Percentiles rank a stretch among this genome's conserved stretches.
Conservation (phyloP, 1,139 yeast species). For the Saccharomyces hybrid region DNA sequence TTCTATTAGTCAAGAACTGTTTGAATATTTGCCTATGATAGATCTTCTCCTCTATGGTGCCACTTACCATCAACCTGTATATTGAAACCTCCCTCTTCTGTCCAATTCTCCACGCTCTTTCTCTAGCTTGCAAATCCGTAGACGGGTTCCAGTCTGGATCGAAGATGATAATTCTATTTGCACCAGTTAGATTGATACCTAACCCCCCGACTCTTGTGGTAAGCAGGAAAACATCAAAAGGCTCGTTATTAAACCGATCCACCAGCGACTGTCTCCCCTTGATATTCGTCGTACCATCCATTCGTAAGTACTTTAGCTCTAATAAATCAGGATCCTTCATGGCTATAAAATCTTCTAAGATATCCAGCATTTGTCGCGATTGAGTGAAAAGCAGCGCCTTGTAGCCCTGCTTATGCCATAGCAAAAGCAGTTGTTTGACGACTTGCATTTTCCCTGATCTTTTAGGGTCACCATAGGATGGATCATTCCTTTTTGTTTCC, state of each 20-base stretch:
- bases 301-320: constrained; percentile 53
- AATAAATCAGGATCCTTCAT: constrained; percentile 37
- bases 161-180: constrained; percentile 84
- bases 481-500: constrained; percentile 38
- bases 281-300: constrained; percentile 94
- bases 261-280: constrained; percentile 68
- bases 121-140: constrained; percentile 94
- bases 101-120: constrained; percentile 95
- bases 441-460: constrained; percentile 92
- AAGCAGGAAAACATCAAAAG: constrained; percentile 58
- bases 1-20: constrained; percentile 87
- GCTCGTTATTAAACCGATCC: constrained; percentile 65
- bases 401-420: constrained; percentile 76
- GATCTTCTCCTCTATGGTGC: constrained; percentile 92
- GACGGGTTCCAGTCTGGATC: constrained; percentile 99
- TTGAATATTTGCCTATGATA: constrained; percentile 95
- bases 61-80: constrained; percentile 87
- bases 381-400: constrained; percentile 81
- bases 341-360: constrained; percentile 59
- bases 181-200: constrained; percentile 92
- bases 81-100: constrained; percentile 92
- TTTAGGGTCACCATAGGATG: constrained; percentile 54
- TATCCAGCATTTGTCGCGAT: constrained; percentile 89
- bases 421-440: constrained; percentile 58
- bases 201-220: constrained; percentile 96